Base-by-base conservation (phyloP, 2,329 filamentous ascomycete genomes). In the Sclerotinia minor region DNA sequence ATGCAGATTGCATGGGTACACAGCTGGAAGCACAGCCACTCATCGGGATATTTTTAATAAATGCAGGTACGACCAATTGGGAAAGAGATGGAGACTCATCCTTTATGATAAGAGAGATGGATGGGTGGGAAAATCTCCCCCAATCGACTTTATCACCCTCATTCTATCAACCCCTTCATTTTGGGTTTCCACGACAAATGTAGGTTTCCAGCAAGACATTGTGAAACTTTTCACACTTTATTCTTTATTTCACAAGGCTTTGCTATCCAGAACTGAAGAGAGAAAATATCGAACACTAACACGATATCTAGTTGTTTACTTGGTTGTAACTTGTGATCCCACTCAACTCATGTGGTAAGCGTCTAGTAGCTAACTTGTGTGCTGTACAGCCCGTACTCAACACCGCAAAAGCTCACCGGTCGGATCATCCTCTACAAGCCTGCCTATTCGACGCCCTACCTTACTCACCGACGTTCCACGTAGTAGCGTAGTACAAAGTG, bases 21-120 rank as follows among this genome's bases (percentile, higher is more conserved):
- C 53, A 58, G 63, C 52, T 47, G 55, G 24, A 59, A 49, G 53
- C 64, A 60, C 54, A 52, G 55, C 65, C 65, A 52, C 35, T 26
- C 41, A 52, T 54, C 49, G 49, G 65, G 35, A 45, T 17, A 53
- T 53, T 61, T 47, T 32, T 47, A 63, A 61, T 67, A 63, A 24
- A 67, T 67, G 65, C 65, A 67, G 55, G 65, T 52, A 67, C 65
- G 41, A 61, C 57, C 65, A 44, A 44, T 32, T 41, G 5, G 54
- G n/a, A 52, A 67, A 8, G 47, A n/a, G 29, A 29, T 45, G 35
- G 21, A 21, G 17, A 26, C 6, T 13, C 7, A 47, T 53, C 44
- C 11, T n/a, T 13, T 5, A 61, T 26, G 49, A 52, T 49, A 61
- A 41, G 50, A 13, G 50, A 19, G 38, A 60, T 60, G 24, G 29